Percentiles rank a stretch among this genome's conserved stretches.
phyloP scores from a whole-genome alignment of 768 basidiomycete genomes.

The Clitopilus passeckerianus region DNA sequence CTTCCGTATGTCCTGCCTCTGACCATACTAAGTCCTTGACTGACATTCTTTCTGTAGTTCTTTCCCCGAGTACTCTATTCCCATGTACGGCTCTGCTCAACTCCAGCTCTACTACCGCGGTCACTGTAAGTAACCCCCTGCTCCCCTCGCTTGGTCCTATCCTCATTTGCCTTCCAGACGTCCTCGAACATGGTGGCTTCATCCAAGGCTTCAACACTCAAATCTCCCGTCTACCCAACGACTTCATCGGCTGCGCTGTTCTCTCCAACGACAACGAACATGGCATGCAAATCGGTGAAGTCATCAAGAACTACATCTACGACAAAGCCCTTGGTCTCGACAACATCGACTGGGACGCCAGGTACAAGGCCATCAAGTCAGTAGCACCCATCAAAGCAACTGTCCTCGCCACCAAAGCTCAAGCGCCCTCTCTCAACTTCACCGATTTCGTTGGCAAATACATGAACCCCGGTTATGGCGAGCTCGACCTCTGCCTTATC shows the following conservation, averaged over 20 bases:
- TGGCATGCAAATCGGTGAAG: constrained; percentile 11
- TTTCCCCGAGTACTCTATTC: constrained; percentile 16
- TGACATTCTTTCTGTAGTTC: neutral
- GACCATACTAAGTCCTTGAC: neutral
- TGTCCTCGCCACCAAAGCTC: constrained; percentile 11
- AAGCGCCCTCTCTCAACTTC: constrained; percentile 9
- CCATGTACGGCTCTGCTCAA: constrained; percentile 24
- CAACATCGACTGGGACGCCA: constrained; percentile 18
- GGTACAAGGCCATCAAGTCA: constrained; percentile 6
- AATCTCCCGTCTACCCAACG: constrained; percentile 13
- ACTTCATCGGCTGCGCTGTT: constrained; percentile 18
- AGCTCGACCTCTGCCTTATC: constrained; percentile 16
- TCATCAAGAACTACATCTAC: constrained; percentile 19
- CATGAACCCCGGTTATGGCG: constrained; percentile 16
- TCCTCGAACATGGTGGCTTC: neutral
- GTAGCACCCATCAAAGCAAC: constrained; percentile 3
- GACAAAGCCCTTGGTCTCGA: constrained; percentile 16
- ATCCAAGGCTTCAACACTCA: constrained; percentile 11
- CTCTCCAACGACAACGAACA: constrained; percentile 20
- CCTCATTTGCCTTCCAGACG: neutral
- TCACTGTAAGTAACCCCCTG: constrained; percentile 11
- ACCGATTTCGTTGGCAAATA: constrained; percentile 16
- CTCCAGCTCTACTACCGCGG: constrained; percentile 17
- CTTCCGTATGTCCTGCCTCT: constrained; percentile 5
- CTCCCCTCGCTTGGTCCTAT: no score